Conservation (phyloP, 176 grass and related monocot genomes). For the Stipa capillata region DNA sequence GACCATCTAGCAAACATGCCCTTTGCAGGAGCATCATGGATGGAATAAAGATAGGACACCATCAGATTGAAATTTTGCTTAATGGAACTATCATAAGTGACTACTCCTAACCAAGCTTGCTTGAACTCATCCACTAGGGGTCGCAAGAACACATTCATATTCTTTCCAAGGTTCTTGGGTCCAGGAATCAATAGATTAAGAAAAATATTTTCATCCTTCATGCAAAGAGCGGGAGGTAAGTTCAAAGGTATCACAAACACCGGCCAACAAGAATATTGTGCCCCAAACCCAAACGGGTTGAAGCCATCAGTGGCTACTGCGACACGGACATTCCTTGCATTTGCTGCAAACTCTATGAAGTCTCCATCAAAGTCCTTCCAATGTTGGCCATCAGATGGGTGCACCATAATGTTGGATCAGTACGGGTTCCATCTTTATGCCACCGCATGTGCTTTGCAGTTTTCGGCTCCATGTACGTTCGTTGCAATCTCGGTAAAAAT, state of each 20-base stretch:
- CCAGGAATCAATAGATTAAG: background rate
- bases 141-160: background rate
- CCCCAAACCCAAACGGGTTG: background rate
- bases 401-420: background rate
- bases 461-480: background rate
- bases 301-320: background rate
- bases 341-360: background rate
- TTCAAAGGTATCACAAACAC: conserved; percentile 1
- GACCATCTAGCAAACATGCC: background rate
- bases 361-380: background rate
- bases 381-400: background rate
- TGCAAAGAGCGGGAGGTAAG: background rate
- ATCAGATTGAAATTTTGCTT: background rate
- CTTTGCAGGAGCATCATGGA: background rate
- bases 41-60: background rate
- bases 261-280: background rate
- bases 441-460: background rate
- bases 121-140: background rate
- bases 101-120: background rate
- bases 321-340: background rate
- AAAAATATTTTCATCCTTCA: background rate
- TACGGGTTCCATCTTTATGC: background rate
- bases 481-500: background rate
- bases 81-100: background rate
- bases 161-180: background rate